phyloP scores from a whole-genome alignment of 805 yeast species.

The Scheffersomyces ergatensis region DNA sequence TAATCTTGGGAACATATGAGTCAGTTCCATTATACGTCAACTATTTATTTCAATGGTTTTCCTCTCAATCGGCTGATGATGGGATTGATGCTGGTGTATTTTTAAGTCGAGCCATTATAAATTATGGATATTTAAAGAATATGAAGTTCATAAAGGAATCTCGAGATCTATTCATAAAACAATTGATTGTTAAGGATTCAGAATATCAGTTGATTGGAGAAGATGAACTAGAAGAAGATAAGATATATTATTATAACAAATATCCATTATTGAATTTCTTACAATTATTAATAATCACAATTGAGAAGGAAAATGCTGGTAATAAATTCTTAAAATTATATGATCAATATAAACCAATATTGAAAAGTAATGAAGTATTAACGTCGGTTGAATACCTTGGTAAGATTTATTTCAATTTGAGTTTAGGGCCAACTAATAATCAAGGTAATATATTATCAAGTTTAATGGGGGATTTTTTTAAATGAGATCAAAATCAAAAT shows the following conservation, averaged over 20 bases:
- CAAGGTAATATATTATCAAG: constrained; percentile 46
- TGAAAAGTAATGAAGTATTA: constrained; percentile 32
- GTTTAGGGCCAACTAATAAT: constrained; percentile 36
- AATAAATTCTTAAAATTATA: constrained; percentile 55
- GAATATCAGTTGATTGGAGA: constrained; percentile 9
- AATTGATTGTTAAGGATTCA: constrained; percentile 8
- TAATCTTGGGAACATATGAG: constrained; percentile 63
- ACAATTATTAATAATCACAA: constrained; percentile 60
- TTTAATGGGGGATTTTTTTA: constrained; percentile 62
- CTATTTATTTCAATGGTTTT: constrained; percentile 45
- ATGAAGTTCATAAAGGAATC: constrained; percentile 52
- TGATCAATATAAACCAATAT: constrained; percentile 43
- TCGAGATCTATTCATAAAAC: constrained; percentile 18
- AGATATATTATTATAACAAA: constrained; percentile 36
- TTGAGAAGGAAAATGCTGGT: constrained; percentile 46
- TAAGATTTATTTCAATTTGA: constrained; percentile 57
- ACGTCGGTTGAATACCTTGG: constrained; percentile 59
- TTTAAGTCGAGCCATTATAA: constrained; percentile 62
- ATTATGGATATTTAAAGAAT: constrained; percentile 69
- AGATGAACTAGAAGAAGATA: constrained; percentile 20
- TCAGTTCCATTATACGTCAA: constrained; percentile 39
- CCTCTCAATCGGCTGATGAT: constrained; percentile 8
- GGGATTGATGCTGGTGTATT: constrained; percentile 33
- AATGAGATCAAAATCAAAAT: constrained; percentile 6
- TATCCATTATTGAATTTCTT: constrained; percentile 61